Percentiles rank a stretch among this genome's conserved stretches.
phyloP scores from a whole-genome alignment of 2,329 filamentous ascomycete genomes.

The Trichoderma sp. region DNA sequence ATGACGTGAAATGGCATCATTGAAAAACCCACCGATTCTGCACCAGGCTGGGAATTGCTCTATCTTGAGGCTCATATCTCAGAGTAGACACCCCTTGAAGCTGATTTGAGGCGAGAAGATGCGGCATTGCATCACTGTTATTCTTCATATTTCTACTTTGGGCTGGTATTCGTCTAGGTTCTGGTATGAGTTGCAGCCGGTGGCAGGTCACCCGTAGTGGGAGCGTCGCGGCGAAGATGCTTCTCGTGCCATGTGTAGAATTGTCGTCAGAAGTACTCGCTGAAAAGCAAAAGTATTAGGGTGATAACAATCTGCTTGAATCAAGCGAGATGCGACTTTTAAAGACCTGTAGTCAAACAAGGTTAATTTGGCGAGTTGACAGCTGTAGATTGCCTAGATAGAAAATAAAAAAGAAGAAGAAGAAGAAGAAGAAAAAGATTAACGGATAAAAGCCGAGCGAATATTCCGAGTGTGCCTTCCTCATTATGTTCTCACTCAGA shows the following conservation, averaged over 20 bases:
- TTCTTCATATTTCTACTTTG: neutral
- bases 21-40: neutral
- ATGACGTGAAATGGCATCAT: conserved; percentile 22
- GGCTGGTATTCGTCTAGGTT: neutral
- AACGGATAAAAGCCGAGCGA: neutral
- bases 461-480: neutral
- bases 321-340: neutral
- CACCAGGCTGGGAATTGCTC: neutral
- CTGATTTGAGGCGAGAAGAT: neutral
- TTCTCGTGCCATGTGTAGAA: neutral
- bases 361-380: neutral
- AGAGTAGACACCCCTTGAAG: neutral
- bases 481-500: neutral
- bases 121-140: conserved; percentile 7
- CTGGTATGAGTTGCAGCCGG: neutral
- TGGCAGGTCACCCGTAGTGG: neutral
- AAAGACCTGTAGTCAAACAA: neutral
- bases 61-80: neutral
- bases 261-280: neutral
- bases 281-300: neutral
- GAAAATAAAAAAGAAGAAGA: neutral
- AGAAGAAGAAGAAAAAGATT: neutral
- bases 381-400: neutral
- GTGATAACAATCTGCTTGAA: neutral
- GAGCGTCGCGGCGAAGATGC: neutral